Evolutionary conservation across 2,329 filamentous ascomycete genomes (phyloP).

Genomic region (Aspergillus novofumigatus): DNA sequence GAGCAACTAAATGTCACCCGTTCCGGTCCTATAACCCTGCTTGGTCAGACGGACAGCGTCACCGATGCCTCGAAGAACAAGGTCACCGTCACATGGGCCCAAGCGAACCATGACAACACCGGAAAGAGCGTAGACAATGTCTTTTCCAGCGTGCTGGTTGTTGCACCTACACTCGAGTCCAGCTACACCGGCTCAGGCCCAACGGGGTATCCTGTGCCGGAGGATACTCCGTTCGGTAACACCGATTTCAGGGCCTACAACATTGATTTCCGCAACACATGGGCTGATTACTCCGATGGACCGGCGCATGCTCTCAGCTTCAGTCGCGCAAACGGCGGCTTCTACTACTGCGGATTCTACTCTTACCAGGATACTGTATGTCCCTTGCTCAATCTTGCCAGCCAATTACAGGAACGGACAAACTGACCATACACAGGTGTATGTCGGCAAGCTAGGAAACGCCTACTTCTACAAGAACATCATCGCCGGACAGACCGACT

Average conservation of each 20-base stretch:
- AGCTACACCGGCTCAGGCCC: conserved; percentile 60
- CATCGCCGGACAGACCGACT: conserved; percentile 64
- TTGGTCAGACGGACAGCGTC: conserved; percentile 53
- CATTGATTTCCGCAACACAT: conserved; percentile 61
- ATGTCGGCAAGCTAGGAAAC: conserved; percentile 63
- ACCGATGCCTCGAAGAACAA: conserved; percentile 45
- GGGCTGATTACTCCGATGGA: conserved; percentile 49
- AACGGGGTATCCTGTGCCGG: conserved; percentile 58
- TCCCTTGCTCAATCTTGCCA: not conserved
- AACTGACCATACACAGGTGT: conserved; percentile 38
- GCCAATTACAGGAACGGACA: not conserved
- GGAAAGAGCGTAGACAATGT: conserved; percentile 52
- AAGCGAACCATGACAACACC: conserved; percentile 48
- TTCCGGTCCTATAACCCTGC: conserved; percentile 55
- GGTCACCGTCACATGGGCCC: conserved; percentile 57
- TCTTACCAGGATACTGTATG: conserved; percentile 63
- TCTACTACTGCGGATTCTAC: conserved; percentile 64
- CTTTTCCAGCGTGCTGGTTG: conserved; percentile 57
- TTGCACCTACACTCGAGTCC: conserved; percentile 61
- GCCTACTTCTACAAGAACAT: conserved; percentile 59
- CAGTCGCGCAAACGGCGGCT: conserved; percentile 61
- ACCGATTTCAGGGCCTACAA: conserved; percentile 63
- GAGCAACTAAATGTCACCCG: conserved; percentile 65
- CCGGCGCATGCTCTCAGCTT: conserved; percentile 59
- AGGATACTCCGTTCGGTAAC: conserved; percentile 60